Conservation (phyloP, 257 asterid genomes). For the Jacaranda mimosifolia region DNA sequence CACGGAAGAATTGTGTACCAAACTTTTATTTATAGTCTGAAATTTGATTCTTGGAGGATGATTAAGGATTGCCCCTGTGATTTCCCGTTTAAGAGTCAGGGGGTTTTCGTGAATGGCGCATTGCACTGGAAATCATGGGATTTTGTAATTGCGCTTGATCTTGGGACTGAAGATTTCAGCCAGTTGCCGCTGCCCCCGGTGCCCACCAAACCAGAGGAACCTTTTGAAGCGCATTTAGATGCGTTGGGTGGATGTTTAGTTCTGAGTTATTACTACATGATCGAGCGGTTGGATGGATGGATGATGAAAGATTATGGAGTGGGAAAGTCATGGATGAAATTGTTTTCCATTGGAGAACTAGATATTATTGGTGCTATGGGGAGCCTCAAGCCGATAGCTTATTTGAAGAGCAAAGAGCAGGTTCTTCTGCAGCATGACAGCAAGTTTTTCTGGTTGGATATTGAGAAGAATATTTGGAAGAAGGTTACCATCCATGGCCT, state of each 20-base stretch:
- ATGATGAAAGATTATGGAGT: constrained; percentile 29
- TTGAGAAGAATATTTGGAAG: constrained; percentile 1
- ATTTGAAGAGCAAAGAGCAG: constrained; percentile 10
- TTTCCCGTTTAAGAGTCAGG: neutral
- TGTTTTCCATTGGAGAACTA: constrained; percentile 9
- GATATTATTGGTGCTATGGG: neutral
- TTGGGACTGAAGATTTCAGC: constrained; percentile 21
- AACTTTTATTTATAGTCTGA: constrained; percentile 23
- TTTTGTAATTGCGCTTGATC: constrained; percentile 9
- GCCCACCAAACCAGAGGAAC: neutral
- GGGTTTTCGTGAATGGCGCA: constrained; percentile 24
- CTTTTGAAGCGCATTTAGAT: neutral
- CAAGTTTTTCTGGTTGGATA: neutral
- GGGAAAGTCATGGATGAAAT: constrained; percentile 21
- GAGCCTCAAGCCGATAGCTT: neutral
- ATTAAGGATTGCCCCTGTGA: neutral
- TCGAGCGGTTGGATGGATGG: constrained; percentile 6
- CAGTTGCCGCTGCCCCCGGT: constrained; percentile 4
- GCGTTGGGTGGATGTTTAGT: constrained; percentile 29
- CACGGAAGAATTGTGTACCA: too few relatives aligned
- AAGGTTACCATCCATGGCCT: constrained; percentile 8
- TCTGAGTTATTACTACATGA: neutral
- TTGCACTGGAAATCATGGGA: constrained; percentile 9
- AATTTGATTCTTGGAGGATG: constrained; percentile 7
- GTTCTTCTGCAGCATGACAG: constrained; percentile 10